phyloP scores from a whole-genome alignment of 2,329 filamentous ascomycete genomes.

The Phoma herbarum region DNA sequence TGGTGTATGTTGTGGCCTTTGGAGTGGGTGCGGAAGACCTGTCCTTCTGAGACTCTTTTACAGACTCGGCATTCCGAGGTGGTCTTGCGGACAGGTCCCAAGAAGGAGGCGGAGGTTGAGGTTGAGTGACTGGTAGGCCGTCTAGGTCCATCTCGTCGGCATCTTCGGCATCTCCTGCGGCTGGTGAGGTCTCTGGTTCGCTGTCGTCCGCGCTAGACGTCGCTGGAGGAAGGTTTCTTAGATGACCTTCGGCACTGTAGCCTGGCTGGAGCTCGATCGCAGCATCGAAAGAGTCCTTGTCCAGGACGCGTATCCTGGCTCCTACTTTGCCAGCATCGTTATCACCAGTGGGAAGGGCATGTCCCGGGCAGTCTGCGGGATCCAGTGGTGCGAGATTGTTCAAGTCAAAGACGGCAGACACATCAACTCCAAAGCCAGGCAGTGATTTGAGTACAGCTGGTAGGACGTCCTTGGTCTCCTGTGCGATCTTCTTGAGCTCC shows the following conservation, averaged over 20 bases:
- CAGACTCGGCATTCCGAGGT: background rate
- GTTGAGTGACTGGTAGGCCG: conserved; percentile 4
- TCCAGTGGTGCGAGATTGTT: conserved; percentile 29
- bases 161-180: background rate
- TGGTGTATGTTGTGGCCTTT: background rate
- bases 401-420: conserved; percentile 31
- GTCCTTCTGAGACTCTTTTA: background rate
- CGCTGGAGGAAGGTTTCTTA: conserved; percentile 1
- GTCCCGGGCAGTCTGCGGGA: conserved; percentile 34
- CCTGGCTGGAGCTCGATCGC: conserved; percentile 39
- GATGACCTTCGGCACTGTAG: conserved; percentile 25
- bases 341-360: conserved; percentile 25
- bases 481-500: conserved; percentile 35
- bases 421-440: conserved; percentile 28
- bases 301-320: conserved; percentile 41
- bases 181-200: background rate
- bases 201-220: background rate
- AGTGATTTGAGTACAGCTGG: conserved; percentile 33
- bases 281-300: conserved; percentile 48
- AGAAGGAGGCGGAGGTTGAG: background rate
- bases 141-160: conserved; percentile 13
- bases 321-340: conserved; percentile 30
- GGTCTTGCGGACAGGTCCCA: conserved; percentile 10
- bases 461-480: conserved; percentile 38
- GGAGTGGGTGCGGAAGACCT: background rate